phyloP scores from a whole-genome alignment of 768 basidiomycete genomes.

The Tricholoma saponaceum region DNA sequence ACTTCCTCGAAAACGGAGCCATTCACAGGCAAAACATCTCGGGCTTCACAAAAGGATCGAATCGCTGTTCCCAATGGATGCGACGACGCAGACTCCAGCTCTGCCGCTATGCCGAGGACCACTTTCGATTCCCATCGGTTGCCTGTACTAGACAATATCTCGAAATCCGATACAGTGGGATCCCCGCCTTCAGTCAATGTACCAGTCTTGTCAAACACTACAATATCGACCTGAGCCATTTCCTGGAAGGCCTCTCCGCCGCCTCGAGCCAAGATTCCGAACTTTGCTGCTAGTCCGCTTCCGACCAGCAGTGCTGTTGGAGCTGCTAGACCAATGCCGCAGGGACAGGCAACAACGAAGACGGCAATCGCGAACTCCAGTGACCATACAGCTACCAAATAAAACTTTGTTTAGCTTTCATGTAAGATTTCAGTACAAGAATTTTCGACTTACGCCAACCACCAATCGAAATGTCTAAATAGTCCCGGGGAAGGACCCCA shows the following conservation, averaged over 20 bases:
- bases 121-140: conserved; percentile 28
- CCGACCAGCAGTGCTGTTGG: conserved; percentile 86
- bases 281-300: conserved; percentile 72
- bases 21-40: neutral
- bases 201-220: conserved; percentile 88
- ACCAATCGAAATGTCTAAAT: conserved; percentile 50
- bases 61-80: conserved; percentile 68
- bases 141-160: conserved; percentile 16
- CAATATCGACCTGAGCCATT: conserved; percentile 66
- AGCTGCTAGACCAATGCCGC: conserved; percentile 82
- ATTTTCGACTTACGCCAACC: conserved; percentile 52
- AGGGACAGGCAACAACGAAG: conserved; percentile 84
- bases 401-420: neutral
- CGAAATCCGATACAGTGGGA: conserved; percentile 55
- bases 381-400: conserved; percentile 57
- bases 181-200: conserved; percentile 70
- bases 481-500: conserved; percentile 49
- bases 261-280: conserved; percentile 76
- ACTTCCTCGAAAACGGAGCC: conserved; percentile 47
- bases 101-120: conserved; percentile 49
- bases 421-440: neutral
- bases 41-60: conserved; percentile 38
- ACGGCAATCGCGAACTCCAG: conserved; percentile 81
- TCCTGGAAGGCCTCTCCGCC: conserved; percentile 91
- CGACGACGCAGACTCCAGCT: conserved; percentile 52